phyloP scores from a whole-genome alignment of 805 yeast genomes.

The Barnettozyma populi region DNA sequence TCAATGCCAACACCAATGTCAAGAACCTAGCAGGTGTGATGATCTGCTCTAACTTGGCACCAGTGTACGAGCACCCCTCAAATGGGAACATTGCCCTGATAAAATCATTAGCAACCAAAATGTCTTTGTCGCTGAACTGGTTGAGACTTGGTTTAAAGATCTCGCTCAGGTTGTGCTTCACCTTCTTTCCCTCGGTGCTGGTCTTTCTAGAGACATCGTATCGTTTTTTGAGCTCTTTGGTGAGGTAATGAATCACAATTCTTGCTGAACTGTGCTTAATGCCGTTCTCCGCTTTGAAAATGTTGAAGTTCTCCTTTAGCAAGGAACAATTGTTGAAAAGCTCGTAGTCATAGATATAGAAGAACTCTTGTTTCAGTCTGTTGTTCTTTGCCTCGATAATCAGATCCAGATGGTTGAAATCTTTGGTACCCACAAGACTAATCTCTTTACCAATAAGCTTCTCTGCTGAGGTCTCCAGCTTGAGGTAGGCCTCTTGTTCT shows the following conservation, averaged over 20 bases:
- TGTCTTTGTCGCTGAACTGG: slow-evolving; percentile 29
- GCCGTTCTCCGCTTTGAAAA: slow-evolving; percentile 15
- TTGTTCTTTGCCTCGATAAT: slow-evolving; percentile 26
- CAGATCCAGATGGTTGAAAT: slow-evolving; percentile 25
- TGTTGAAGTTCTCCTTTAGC: slow-evolving; percentile 21
- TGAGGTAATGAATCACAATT: slow-evolving; percentile 30
- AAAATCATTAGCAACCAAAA: slow-evolving; percentile 23
- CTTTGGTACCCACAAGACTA: slow-evolving; percentile 19
- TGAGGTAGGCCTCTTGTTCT: slow-evolving; percentile 5
- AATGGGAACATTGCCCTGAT: slow-evolving; percentile 30
- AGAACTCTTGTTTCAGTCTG: slow-evolving; percentile 25
- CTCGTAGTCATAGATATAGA: slow-evolving; percentile 30
- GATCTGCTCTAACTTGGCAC: slow-evolving; percentile 23
- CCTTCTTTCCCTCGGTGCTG: slow-evolving; percentile 2
- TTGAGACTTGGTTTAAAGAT: slow-evolving; percentile 33
- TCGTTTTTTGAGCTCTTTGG: slow-evolving; percentile 27
- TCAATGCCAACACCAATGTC: slow-evolving; percentile 25
- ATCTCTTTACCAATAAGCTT: slow-evolving; percentile 23
- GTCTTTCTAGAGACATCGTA: slow-evolving; percentile 11
- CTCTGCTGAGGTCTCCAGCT: slow-evolving; percentile 24
- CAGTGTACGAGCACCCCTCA: slow-evolving; percentile 33
- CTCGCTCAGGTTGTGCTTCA: slow-evolving; percentile 23
- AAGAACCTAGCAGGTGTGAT: slow-evolving; percentile 23
- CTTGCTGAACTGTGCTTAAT: slow-evolving; percentile 30
- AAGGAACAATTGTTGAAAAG: slow-evolving; percentile 26